Base-by-base conservation (phyloP, 179 eudicot genomes). In the Patellifolia procumbens region DNA sequence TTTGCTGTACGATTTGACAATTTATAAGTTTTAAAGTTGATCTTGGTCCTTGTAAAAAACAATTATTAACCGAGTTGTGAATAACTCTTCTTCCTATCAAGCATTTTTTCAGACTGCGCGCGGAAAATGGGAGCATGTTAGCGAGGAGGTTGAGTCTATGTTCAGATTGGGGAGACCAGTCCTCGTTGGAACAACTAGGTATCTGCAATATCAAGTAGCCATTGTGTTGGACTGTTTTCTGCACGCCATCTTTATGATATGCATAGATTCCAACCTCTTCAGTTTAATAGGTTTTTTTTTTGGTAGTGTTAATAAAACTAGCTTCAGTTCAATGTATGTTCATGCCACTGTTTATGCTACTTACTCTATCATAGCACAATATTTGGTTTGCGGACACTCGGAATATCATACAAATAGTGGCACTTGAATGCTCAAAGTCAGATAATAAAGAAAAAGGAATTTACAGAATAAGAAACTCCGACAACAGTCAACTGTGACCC, bases 151-250 rank as follows among this genome's bases (percentile, higher is more conserved):
- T 80, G 92, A 87, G 80, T 76, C 77, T 74, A 93, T 93, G 98
- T 96, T 91, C 81, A 73, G 73, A 77, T 83, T 87, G 75, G 99
- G 99, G 3, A 91, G 98, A 42, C 99, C 99, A 64, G 99, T 96
- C 78, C 84, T 96, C 78, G 99, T 93, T 70, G 99, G 99, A 74
- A 89, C 97, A 31, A 96, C 99, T 28, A 96, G 99, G 99, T 96
- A 66, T 77, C 52, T 55, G 78, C 28, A 69, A 60, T 37, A 45
- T 65, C 68, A 52, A 46, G 6, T 35, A 65, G 58, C 37, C 46
- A 37, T 63, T 7, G 13, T 15, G 48, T 63, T 63, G 45, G 45
- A 39, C 45, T 62, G 61, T 51, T 49, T 34, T 70, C 62, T 28
- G 3, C 46, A 35, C 6, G 9, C 49, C 24, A 17, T 60, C 37